These are phyloP conservation scores for Diaporthe longicolla DNA, from an alignment of 2,329 filamentous ascomycete genomes.

Conservation along the genomic window DNA sequence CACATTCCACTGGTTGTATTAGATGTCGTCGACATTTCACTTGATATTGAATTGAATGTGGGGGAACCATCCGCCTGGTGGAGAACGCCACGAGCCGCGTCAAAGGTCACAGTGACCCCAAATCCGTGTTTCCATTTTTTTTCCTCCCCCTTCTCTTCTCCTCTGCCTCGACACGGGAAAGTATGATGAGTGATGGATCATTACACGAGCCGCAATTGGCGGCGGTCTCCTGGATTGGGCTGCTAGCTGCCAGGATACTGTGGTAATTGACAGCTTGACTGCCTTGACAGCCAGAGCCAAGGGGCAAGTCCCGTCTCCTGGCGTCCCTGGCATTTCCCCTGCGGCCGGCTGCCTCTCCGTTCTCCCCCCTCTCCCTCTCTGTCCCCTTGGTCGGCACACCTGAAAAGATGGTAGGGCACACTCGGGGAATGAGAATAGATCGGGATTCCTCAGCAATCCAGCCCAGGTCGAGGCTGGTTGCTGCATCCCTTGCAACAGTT, in stretches of 20 bases:
- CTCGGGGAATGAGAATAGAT: conserved; percentile 11
- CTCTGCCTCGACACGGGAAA: conserved; percentile 25
- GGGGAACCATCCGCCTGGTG: conserved; percentile 8
- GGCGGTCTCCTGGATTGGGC: conserved; percentile 1
- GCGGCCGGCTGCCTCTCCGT: not conserved
- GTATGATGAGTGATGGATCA: conserved; percentile 28
- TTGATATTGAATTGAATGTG: conserved; percentile 18
- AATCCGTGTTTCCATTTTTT: conserved; percentile 14
- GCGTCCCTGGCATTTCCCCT: not conserved
- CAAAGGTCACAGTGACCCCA: conserved; percentile 34
- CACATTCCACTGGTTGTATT: not conserved
- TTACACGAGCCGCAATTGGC: conserved; percentile 31
- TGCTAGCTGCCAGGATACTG: too few species aligned
- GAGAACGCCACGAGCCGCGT: conserved; percentile 28
- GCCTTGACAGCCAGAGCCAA: too few species aligned
- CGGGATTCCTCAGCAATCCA: not conserved
- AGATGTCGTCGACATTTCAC: not conserved
- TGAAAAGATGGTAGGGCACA: not conserved
- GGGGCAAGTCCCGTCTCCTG: conserved; percentile 1
- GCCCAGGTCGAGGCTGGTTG: not conserved
- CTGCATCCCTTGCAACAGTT: not conserved
- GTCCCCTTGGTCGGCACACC: not conserved
- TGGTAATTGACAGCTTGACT: not conserved
- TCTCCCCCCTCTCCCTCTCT: not conserved
- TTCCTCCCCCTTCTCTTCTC: not conserved